These are phyloP conservation scores for Oryza meyeriana DNA, from an alignment of 176 grass and related monocot species.

Conservation along the genomic window DNA sequence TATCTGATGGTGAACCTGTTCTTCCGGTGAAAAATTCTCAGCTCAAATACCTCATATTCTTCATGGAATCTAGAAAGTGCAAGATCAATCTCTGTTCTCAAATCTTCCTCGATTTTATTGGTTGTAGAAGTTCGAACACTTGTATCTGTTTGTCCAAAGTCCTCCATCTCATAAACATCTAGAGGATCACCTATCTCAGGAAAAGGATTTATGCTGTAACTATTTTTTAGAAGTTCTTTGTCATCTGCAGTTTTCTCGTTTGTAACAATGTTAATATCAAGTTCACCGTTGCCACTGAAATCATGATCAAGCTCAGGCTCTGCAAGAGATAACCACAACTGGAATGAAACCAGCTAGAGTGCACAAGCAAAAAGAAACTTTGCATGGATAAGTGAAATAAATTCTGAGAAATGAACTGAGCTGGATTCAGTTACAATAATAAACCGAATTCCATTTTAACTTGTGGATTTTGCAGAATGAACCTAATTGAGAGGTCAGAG, in stretches of 20 bases:
- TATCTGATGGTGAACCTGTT: slow-evolving; percentile 49
- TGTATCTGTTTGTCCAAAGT: slow-evolving; percentile 25
- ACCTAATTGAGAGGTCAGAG: not conserved
- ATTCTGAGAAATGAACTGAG: not conserved
- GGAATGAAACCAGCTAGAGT: slow-evolving; percentile 17
- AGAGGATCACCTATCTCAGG: slow-evolving; percentile 42
- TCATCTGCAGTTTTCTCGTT: slow-evolving; percentile 42
- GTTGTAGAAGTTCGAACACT: slow-evolving; percentile 15
- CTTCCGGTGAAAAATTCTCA: slow-evolving; percentile 89
- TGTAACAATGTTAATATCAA: slow-evolving; percentile 8
- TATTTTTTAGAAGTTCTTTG: slow-evolving; percentile 55
- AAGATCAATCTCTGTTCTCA: slow-evolving; percentile 46
- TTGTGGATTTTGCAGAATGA: not conserved
- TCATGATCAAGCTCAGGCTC: slow-evolving; percentile 36
- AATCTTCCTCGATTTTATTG: slow-evolving; percentile 42
- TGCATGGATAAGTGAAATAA: not conserved
- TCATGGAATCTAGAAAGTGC: slow-evolving; percentile 54
- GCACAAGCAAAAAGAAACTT: not conserved
- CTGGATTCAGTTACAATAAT: not conserved
- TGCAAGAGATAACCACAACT: slow-evolving; percentile 29
- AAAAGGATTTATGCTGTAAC: slow-evolving; percentile 48
- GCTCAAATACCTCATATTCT: slow-evolving; percentile 83
- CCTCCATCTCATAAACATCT: slow-evolving; percentile 51
- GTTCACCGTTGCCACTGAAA: slow-evolving; percentile 14
- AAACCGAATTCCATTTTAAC: not conserved